Evolutionary conservation across 306 rosid species (phyloP), one percentile per base, ranked within the genome.

Genomic region (Sicyos baderoa): DNA sequence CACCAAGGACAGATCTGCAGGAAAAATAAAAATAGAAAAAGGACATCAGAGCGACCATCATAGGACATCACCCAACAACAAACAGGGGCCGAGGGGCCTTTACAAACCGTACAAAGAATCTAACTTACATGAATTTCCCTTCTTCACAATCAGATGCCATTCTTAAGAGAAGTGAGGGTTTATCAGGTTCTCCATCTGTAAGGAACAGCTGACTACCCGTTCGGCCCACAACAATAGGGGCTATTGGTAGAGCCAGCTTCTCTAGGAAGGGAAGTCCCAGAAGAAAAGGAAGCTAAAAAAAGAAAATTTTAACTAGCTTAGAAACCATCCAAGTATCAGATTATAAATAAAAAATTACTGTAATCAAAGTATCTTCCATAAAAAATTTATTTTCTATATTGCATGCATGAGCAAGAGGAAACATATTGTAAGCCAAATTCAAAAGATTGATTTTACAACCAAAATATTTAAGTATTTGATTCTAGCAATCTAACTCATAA

Each of bases 141-240:
- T 85, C 97, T 61, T 85, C 90, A 82, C 86, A 84, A 69, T 88
- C 94, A 44, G 94, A 86, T 35, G 98, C 89, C 98, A 93, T 93
- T 84, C 94, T 81, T 76, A 89, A 81, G 62, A 93, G 90, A 77
- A 93, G 97, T 37, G 98, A 97, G 11, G 94, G 94, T 68, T 66
- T 90, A 54, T 89, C 84, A 47, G 97, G 88, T 81, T 82, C 86
- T 56, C 96, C 98, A 78, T 93, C 91, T 25, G 97, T 93, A 61
- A 93, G 88, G 81, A 93, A 93, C 79, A 93, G 77, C 83, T 93
- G 98, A 68, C 94, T 89, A 25, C 98, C 98, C 70, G 97, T 89
- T 71, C 80, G 89, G 47, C 98, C 94, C 70, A 83, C 91, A 64
- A 93, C 37, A 75, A 93, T 64, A 56, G 96, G 96, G 77, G 98